Evolutionary conservation across 371 early-diverging fungal species (phyloP).

Genomic region (Vairimorpha necatrix): DNA sequence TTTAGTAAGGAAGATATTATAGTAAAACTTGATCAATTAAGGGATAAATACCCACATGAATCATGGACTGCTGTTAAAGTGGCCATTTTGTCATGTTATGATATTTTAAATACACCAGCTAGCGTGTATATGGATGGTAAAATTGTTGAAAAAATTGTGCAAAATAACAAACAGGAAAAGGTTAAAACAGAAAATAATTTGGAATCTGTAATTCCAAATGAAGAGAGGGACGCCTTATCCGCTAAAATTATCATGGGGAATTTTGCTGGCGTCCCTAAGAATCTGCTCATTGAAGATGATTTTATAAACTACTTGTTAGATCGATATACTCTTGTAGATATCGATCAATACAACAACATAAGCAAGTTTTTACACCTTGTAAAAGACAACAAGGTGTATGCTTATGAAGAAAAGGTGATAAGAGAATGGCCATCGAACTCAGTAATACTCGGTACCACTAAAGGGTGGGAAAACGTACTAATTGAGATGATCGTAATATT

Average conservation of each 20-base stretch:
- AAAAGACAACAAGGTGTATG: neutral
- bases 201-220: neutral
- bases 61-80: too few species aligned
- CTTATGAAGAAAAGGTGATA: neutral
- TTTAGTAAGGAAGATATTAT: too few species aligned
- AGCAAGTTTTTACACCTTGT: neutral
- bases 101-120: too few species aligned
- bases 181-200: too few species aligned
- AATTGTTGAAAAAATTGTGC: neutral
- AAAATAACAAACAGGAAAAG: too few species aligned
- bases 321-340: neutral
- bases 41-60: too few species aligned
- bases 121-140: neutral
- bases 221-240: neutral
- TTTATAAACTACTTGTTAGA: neutral
- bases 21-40: too few species aligned
- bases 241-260: neutral
- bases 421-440: too few species aligned
- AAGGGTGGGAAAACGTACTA: too few species aligned
- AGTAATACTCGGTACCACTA: too few species aligned
- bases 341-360: neutral
- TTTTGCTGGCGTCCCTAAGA: neutral
- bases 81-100: too few species aligned
- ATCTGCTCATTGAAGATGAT: slow-evolving; percentile 2
- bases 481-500: too few species aligned